Conservation (phyloP, 164 flowering plant genomes). For the Chimonanthus praecox region DNA sequence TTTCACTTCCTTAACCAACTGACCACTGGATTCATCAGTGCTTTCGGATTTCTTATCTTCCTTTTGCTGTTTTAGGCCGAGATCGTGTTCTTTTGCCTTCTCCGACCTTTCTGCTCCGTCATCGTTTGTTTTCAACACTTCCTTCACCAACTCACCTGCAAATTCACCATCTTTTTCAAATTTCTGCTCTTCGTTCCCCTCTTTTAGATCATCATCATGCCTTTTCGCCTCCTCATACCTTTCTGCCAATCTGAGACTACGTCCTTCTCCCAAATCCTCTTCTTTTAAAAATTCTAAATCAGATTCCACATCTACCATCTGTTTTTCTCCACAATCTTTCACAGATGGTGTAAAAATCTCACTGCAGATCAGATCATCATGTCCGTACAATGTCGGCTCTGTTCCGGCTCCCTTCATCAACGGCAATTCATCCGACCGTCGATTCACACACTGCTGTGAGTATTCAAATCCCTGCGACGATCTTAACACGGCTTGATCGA, state of each 20-base stretch:
- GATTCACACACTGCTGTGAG: background rate
- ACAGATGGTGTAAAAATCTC: slow-evolving; percentile 5
- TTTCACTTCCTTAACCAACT: slow-evolving; percentile 11
- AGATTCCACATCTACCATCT: background rate
- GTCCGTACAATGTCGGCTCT: background rate
- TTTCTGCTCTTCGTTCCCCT: no score
- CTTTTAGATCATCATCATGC: no score
- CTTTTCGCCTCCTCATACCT: no score
- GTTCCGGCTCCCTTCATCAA: background rate
- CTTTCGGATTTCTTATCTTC: background rate
- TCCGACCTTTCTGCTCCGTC: background rate
- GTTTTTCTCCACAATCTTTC: background rate
- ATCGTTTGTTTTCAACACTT: background rate
- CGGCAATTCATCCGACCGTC: background rate
- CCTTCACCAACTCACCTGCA: background rate
- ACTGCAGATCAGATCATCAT: slow-evolving; percentile 1
- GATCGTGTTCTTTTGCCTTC: background rate
- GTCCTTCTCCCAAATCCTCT: background rate
- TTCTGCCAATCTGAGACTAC: no score
- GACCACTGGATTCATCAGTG: background rate
- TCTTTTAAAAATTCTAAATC: background rate
- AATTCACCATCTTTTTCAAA: background rate
- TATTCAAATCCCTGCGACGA: background rate
- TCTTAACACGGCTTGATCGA: background rate
- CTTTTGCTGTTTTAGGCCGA: background rate